phyloP scores from a whole-genome alignment of 768 basidiomycete species.

The Pleurotus citrinopileatus region DNA sequence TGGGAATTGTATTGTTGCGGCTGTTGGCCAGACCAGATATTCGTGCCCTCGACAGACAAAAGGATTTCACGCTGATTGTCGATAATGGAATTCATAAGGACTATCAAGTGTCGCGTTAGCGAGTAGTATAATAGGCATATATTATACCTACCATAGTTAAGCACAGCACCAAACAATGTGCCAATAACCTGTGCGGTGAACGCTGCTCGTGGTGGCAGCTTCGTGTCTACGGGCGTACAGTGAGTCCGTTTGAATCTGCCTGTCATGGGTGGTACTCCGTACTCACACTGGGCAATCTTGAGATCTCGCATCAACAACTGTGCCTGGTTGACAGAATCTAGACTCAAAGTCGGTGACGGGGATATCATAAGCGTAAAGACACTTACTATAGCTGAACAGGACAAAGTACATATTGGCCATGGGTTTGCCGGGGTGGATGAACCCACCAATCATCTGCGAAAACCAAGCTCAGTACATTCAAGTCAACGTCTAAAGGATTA shows the following conservation, averaged over 20 bases:
- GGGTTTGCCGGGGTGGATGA: conserved; percentile 56
- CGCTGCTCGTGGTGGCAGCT: conserved; percentile 46
- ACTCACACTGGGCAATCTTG: conserved; percentile 42
- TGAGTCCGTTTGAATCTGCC: no score
- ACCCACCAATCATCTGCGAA: conserved; percentile 58
- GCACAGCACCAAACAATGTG: conserved; percentile 43
- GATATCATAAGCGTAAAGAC: background rate
- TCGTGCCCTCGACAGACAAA: conserved; percentile 53
- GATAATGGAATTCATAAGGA: conserved; percentile 61
- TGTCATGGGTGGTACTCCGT: no score
- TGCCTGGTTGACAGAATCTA: conserved; percentile 44
- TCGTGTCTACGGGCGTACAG: conserved; percentile 39
- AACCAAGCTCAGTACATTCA: conserved; percentile 20
- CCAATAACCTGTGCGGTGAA: conserved; percentile 49
- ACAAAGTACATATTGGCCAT: conserved; percentile 69
- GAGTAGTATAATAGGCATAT: conserved; percentile 6
- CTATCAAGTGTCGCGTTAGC: no score
- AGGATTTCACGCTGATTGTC: conserved; percentile 46
- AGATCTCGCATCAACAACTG: conserved; percentile 42
- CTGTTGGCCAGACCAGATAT: conserved; percentile 49
- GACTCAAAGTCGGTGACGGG: background rate
- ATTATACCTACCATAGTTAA: conserved; percentile 38
- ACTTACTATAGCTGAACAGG: conserved; percentile 45
- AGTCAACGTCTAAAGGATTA: conserved; percentile 21
- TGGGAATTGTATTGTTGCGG: conserved; percentile 50